These are phyloP conservation scores for Phaeosphaeriaceae sp. DNA, from an alignment of 2,329 filamentous ascomycete species.

Conservation along the genomic window DNA sequence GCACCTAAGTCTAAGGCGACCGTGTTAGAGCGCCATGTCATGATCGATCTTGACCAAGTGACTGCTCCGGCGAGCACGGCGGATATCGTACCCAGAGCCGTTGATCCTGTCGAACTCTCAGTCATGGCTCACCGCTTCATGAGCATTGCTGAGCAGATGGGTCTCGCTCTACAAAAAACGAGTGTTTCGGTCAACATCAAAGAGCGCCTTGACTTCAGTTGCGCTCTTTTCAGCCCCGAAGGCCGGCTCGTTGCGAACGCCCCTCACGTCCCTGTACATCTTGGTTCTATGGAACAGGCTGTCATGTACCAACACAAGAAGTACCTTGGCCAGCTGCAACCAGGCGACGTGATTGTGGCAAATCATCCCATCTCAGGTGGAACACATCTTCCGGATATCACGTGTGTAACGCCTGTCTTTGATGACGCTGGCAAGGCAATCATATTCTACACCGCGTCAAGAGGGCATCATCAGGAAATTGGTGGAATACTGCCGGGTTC, in stretches of 20 bases:
- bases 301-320: conserved; percentile 34
- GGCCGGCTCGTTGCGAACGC: too few relatives aligned
- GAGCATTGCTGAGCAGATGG: too few relatives aligned
- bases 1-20: conserved; percentile 47
- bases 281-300: conserved; percentile 34
- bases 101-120: too few relatives aligned
- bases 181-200: too few relatives aligned
- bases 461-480: conserved; percentile 39
- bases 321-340: conserved; percentile 22
- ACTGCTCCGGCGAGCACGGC: too few relatives aligned
- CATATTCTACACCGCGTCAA: conserved; percentile 35
- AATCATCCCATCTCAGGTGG: conserved; percentile 38
- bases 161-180: too few relatives aligned
- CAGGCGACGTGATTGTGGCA: conserved; percentile 36
- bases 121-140: too few relatives aligned
- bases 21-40: too few relatives aligned
- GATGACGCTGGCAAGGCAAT: conserved; percentile 22
- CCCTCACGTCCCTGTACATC: too few relatives aligned
- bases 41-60: conserved; percentile 1
- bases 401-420: conserved; percentile 36
- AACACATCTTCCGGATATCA: conserved; percentile 40
- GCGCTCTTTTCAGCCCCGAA: too few relatives aligned
- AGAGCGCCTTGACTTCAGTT: too few relatives aligned
- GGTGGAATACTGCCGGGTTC: conserved; percentile 41
- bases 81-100: too few relatives aligned